A percentile compares a stretch with the other conserved stretches of the same genome.
Evolutionary conservation across 2,329 filamentous ascomycete genomes (phyloP).

Genomic region (Claviceps sp.): DNA sequence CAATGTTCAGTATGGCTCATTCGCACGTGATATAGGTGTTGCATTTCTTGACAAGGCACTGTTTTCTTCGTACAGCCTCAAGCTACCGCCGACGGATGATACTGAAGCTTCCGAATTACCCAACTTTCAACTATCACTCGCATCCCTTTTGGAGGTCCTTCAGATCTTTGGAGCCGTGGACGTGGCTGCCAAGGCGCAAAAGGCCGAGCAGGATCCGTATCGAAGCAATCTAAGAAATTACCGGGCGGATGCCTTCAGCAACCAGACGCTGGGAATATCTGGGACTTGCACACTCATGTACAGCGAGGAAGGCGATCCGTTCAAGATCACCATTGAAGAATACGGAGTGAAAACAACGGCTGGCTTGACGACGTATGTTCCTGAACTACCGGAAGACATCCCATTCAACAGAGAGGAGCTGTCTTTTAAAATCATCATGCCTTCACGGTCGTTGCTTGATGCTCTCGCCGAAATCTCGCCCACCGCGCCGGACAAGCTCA

Average conservation of each 20-base stretch:
- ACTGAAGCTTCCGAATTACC: slow-evolving; percentile 36
- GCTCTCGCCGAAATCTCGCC: slow-evolving; percentile 55
- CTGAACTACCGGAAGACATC: slow-evolving; percentile 64
- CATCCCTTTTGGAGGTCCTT: slow-evolving; percentile 79
- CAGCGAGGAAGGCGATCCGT: slow-evolving; percentile 55
- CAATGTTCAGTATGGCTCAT: background rate
- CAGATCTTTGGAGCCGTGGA: slow-evolving; percentile 90
- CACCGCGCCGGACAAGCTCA: slow-evolving; percentile 60
- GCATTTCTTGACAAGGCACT: slow-evolving; percentile 80
- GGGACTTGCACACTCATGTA: slow-evolving; percentile 82
- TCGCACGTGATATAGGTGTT: slow-evolving; percentile 16
- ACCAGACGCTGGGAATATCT: slow-evolving; percentile 67
- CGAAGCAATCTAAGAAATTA: slow-evolving; percentile 48
- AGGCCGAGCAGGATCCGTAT: slow-evolving; percentile 45
- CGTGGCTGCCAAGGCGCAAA: slow-evolving; percentile 42
- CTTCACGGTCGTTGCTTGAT: slow-evolving; percentile 57
- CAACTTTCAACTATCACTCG: slow-evolving; percentile 75
- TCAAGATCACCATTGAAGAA: slow-evolving; percentile 79
- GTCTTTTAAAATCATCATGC: slow-evolving; percentile 91
- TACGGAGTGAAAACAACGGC: slow-evolving; percentile 78
- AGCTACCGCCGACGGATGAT: slow-evolving; percentile 27
- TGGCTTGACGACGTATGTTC: slow-evolving; percentile 76
- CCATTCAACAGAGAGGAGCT: slow-evolving; percentile 73
- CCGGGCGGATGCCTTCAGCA: slow-evolving; percentile 64
- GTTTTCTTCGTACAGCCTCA: slow-evolving; percentile 74